These are phyloP conservation scores for Cenchrus americanus DNA, from an alignment of 176 grass and related monocot genomes.

Conservation along the genomic window DNA sequence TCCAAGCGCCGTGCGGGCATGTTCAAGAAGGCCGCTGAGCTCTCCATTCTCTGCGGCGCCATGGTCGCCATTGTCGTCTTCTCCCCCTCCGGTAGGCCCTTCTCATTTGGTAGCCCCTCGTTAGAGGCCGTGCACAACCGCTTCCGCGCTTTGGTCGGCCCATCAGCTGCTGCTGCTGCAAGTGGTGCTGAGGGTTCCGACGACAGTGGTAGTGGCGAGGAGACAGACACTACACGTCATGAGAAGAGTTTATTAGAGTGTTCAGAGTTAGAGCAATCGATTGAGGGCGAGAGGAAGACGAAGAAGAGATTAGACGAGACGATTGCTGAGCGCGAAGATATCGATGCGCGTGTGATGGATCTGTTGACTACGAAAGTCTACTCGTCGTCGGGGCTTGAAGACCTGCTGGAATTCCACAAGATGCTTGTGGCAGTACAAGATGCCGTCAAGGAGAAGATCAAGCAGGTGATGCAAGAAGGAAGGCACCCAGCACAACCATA, in stretches of 20 bases:
- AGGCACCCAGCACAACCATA: not conserved
- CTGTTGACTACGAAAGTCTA: not conserved
- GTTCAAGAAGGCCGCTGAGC: conserved; percentile 8
- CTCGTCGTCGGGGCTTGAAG: not conserved
- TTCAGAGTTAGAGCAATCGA: not conserved
- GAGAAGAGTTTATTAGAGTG: not conserved
- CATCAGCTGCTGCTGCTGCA: not conserved
- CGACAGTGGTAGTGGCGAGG: no score
- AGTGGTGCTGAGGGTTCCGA: not conserved
- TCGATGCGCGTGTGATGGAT: not conserved
- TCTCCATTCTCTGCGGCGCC: not conserved
- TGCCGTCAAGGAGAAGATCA: not conserved
- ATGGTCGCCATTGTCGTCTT: not conserved
- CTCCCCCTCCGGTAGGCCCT: not conserved
- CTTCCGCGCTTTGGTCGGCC: not conserved
- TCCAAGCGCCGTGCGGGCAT: not conserved
- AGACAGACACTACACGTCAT: not conserved
- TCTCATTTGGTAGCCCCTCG: not conserved
- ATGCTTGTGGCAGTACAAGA: not conserved
- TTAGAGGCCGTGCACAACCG: not conserved
- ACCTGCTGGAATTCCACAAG: not conserved
- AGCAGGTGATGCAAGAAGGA: not conserved
- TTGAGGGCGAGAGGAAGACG: not conserved
- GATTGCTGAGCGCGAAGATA: not conserved
- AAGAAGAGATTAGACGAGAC: not conserved